phyloP scores from a whole-genome alignment of 148 eudicot species.

The Fagopyrum esculentum region DNA sequence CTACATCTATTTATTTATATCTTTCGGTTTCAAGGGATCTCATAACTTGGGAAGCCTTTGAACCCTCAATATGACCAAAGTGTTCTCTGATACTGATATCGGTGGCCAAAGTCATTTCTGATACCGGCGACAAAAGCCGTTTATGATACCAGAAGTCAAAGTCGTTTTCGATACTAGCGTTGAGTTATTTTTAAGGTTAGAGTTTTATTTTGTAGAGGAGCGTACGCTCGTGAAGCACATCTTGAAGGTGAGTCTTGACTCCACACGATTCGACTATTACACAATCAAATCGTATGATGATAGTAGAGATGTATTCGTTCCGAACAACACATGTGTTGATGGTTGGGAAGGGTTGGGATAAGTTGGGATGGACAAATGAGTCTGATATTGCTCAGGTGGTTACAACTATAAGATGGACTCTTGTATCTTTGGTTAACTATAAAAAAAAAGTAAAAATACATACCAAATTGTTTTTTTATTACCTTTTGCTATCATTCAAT shows the following conservation, averaged over 20 bases:
- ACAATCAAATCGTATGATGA: constrained; percentile 45
- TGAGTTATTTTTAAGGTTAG: no score
- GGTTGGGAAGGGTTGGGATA: constrained; percentile 48
- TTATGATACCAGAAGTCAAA: constrained; percentile 29
- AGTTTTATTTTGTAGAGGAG: no score
- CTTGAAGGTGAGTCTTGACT: constrained; percentile 67
- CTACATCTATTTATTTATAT: no score
- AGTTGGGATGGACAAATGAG: constrained; percentile 19
- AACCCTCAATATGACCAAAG: no score
- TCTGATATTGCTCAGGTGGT: constrained; percentile 36
- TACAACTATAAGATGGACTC: constrained; percentile 59
- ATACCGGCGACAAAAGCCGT: no score
- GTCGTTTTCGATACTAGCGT: constrained; percentile 25
- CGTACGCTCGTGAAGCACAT: constrained; percentile 37
- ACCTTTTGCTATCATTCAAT: constrained; percentile 20
- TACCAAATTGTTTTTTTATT: background rate
- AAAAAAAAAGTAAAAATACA: no score
- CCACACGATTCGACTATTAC: constrained; percentile 50
- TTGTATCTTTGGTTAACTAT: no score
- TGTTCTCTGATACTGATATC: no score
- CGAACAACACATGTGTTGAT: constrained; percentile 39
- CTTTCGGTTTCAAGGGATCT: no score
- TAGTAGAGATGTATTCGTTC: constrained; percentile 29
- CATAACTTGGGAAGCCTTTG: no score
- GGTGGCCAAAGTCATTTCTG: no score